A percentile compares a stretch with the other conserved stretches of the same genome.
Evolutionary conservation across 345 rosid species (phyloP).

Genomic region (Aquilaria sinensis): DNA sequence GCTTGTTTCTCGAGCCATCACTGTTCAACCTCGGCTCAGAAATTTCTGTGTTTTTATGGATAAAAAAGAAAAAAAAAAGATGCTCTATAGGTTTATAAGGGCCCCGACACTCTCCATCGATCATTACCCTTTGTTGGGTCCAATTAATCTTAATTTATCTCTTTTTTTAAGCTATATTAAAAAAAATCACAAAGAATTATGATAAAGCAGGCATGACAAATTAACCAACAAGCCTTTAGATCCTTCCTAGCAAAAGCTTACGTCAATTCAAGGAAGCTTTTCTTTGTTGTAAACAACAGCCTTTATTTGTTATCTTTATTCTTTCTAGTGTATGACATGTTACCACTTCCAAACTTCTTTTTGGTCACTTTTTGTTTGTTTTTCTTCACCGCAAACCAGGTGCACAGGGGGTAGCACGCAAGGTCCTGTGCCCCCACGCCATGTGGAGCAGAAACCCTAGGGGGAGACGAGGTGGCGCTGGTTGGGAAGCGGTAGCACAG

Average conservation of each 20-base stretch:
- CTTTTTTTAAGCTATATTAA: slow-evolving; percentile 1
- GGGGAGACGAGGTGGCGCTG: background rate
- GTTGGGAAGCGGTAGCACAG: background rate
- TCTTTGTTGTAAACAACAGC: slow-evolving; percentile 17
- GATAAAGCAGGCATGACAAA: slow-evolving; percentile 12
- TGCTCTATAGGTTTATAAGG: slow-evolving; percentile 19
- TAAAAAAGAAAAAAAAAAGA: slow-evolving; percentile 19
- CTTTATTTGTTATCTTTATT: slow-evolving; percentile 23
- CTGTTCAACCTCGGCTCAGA: slow-evolving; percentile 23
- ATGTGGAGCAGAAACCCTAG: background rate
- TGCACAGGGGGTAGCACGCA: background rate
- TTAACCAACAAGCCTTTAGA: slow-evolving; percentile 24
- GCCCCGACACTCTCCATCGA: slow-evolving; percentile 28
- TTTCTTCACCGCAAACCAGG: slow-evolving; percentile 13
- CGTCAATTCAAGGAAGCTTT: slow-evolving; percentile 28
- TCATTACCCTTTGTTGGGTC: slow-evolving; percentile 40
- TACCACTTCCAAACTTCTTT: slow-evolving; percentile 39
- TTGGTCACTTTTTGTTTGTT: slow-evolving; percentile 46
- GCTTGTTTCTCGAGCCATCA: slow-evolving; percentile 39
- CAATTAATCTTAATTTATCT: background rate
- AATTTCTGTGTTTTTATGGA: slow-evolving; percentile 20
- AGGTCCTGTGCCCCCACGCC: background rate
- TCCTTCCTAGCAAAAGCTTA: slow-evolving; percentile 32
- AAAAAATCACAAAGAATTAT: background rate
- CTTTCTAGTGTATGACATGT: slow-evolving; percentile 33